phyloP scores from a whole-genome alignment of 176 grass and related monocot genomes.

The Oryza punctata region DNA sequence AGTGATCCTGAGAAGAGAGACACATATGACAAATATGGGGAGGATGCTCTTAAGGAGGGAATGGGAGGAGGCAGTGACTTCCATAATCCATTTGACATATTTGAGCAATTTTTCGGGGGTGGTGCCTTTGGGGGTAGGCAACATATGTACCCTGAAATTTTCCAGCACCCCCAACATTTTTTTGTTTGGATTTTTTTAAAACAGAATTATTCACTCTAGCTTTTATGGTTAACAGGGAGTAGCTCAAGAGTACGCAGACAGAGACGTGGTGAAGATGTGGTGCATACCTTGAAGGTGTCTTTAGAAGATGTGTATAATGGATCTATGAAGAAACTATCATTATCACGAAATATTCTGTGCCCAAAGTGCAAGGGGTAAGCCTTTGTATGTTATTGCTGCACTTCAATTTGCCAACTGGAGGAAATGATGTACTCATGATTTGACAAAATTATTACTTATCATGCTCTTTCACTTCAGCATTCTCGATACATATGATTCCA shows the following conservation, averaged over 20 bases:
- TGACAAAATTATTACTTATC: not conserved
- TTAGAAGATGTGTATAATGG: constrained; percentile 77
- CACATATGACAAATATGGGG: constrained; percentile 69
- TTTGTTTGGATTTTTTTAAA: not conserved
- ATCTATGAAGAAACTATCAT: constrained; percentile 63
- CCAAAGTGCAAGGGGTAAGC: constrained; percentile 79
- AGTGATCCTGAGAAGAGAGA: constrained; percentile 78
- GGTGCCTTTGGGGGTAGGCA: constrained; percentile 60
- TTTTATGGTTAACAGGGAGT: constrained; percentile 49
- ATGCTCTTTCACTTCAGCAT: not conserved
- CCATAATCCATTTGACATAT: constrained; percentile 79
- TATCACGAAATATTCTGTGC: constrained; percentile 69
- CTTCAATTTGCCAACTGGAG: not conserved
- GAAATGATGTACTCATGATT: not conserved
- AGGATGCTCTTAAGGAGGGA: constrained; percentile 81
- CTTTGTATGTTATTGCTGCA: not conserved
- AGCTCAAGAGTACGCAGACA: constrained; percentile 68
- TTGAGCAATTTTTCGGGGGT: constrained; percentile 75
- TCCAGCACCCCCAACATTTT: not conserved
- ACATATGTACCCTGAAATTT: not conserved
- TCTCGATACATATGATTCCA: not conserved
- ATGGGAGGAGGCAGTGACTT: constrained; percentile 61
- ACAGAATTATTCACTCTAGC: not conserved
- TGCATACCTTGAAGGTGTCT: constrained; percentile 64
- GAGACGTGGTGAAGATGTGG: constrained; percentile 64